A percentile compares a stretch with the other conserved stretches of the same genome.
Conservation (phyloP, 108 stramenopile genomes). For the Craspedostauros australis region DNA sequence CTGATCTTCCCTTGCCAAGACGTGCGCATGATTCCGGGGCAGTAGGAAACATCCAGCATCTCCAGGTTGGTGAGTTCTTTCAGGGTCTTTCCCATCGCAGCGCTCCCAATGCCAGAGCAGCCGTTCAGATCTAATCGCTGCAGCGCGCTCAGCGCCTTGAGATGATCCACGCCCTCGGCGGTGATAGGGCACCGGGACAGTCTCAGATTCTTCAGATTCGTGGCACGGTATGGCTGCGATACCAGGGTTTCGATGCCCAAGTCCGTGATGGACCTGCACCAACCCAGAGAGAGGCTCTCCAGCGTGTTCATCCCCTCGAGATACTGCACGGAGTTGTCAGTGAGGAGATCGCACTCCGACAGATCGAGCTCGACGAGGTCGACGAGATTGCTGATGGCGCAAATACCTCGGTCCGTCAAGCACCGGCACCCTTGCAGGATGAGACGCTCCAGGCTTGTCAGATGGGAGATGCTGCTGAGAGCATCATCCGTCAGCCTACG, state of each 20-base stretch:
- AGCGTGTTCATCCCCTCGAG: constrained; percentile 43
- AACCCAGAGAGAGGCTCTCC: constrained; percentile 74
- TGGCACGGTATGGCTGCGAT: constrained; percentile 38
- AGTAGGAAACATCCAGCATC: constrained; percentile 59
- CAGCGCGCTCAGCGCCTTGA: constrained; percentile 37
- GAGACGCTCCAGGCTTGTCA: constrained; percentile 42
- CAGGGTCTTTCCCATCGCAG: constrained; percentile 47
- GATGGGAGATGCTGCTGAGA: constrained; percentile 66
- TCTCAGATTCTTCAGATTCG: constrained; percentile 43
- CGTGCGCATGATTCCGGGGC: constrained; percentile 71
- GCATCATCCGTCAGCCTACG: constrained; percentile 77
- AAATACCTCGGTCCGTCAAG: constrained; percentile 65
- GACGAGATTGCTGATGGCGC: constrained; percentile 36
- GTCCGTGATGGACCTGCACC: constrained; percentile 70
- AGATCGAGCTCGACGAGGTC: constrained; percentile 55
- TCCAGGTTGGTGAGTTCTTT: constrained; percentile 32
- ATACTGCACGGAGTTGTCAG: constrained; percentile 55
- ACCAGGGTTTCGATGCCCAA: constrained; percentile 49
- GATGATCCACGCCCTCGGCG: constrained; percentile 44
- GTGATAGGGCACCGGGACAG: constrained; percentile 65
- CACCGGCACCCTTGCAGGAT: constrained; percentile 78
- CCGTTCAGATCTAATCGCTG: constrained; percentile 76
- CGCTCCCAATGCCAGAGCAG: constrained; percentile 54
- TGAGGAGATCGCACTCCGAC: constrained; percentile 78
- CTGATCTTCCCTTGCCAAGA: constrained; percentile 86